Conservation (phyloP, 208 protist genomes). For the Eutreptiella sp. region DNA sequence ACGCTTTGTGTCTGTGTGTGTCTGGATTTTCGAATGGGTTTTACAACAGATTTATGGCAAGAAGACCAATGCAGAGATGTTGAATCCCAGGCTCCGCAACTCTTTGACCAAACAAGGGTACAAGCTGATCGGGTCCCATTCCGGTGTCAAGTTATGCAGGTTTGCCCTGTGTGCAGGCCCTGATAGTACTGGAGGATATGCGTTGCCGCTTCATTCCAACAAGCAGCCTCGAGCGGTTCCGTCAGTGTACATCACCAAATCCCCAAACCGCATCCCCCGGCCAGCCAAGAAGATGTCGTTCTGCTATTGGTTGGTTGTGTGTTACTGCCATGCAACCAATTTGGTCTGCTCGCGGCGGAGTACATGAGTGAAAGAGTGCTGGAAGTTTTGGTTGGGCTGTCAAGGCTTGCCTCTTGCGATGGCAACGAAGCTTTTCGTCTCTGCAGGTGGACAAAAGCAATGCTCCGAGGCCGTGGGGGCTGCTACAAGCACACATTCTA, state of each 20-base stretch:
- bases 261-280: too few species aligned
- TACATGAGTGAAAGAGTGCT: too few species aligned
- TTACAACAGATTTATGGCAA: slow-evolving; percentile 60
- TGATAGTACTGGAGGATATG: too few species aligned
- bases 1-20: slow-evolving; percentile 1
- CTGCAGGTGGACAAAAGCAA: slow-evolving; percentile 94
- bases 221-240: too few species aligned
- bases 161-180: too few species aligned
- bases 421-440: too few species aligned
- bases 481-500: slow-evolving; percentile 98
- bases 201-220: too few species aligned
- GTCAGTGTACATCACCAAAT: too few species aligned
- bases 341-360: too few species aligned
- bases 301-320: too few species aligned
- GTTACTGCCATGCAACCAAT: too few species aligned
- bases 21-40: slow-evolving; percentile 51
- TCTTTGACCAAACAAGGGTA: slow-evolving; percentile 90
- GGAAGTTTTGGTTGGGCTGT: neutral
- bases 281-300: too few species aligned
- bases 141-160: slow-evolving; percentile 91
- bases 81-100: slow-evolving; percentile 71
- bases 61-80: slow-evolving; percentile 59
- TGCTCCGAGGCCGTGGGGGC: slow-evolving; percentile 88
- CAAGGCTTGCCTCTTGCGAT: neutral
- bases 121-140: slow-evolving; percentile 84